A percentile compares a stretch with the other conserved stretches of the same genome.
Conservation (phyloP, 2,329 filamentous ascomycete species). For the Claviceps sp. region DNA sequence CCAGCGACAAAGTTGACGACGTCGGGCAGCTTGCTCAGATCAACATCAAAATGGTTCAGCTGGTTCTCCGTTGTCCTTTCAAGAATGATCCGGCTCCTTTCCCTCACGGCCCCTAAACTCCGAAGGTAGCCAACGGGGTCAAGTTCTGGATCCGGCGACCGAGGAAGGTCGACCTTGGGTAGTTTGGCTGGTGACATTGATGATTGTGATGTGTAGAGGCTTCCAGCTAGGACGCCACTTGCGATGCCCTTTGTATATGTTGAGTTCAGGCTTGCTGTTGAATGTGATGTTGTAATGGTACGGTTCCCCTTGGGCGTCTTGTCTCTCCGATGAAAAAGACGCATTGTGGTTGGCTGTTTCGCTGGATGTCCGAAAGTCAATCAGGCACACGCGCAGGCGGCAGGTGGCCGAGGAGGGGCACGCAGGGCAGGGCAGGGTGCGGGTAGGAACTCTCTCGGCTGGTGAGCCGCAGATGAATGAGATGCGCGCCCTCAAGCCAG, state of each 20-base stretch:
- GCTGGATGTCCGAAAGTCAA: constrained; percentile 4
- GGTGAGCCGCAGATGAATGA: constrained; percentile 5
- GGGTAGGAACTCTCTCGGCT: constrained; percentile 8
- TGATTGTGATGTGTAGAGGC: constrained; percentile 25
- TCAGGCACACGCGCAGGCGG: constrained; percentile 6
- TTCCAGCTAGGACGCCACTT: constrained; percentile 37
- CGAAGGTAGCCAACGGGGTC: constrained; percentile 85
- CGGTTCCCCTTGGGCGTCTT: constrained; percentile 32
- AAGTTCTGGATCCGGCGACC: constrained; percentile 72
- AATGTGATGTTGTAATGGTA: constrained; percentile 30
- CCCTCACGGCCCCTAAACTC: constrained; percentile 77
- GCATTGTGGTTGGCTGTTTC: constrained; percentile 26
- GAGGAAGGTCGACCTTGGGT: constrained; percentile 68
- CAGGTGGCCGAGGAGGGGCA: constrained; percentile 4
- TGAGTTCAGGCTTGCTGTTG: constrained; percentile 38
- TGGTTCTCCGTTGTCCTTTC: constrained; percentile 66
- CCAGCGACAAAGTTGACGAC: constrained; percentile 80
- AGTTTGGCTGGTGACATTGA: constrained; percentile 42
- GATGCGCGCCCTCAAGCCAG: background rate
- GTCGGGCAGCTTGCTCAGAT: constrained; percentile 70
- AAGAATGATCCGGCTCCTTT: constrained; percentile 60
- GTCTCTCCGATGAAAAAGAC: constrained; percentile 42
- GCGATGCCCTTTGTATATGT: constrained; percentile 22
- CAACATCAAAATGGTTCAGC: constrained; percentile 77
- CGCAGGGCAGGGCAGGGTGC: constrained; percentile 6